phyloP scores from a whole-genome alignment of 139 green algal species.

The Dunaliella sp. region DNA sequence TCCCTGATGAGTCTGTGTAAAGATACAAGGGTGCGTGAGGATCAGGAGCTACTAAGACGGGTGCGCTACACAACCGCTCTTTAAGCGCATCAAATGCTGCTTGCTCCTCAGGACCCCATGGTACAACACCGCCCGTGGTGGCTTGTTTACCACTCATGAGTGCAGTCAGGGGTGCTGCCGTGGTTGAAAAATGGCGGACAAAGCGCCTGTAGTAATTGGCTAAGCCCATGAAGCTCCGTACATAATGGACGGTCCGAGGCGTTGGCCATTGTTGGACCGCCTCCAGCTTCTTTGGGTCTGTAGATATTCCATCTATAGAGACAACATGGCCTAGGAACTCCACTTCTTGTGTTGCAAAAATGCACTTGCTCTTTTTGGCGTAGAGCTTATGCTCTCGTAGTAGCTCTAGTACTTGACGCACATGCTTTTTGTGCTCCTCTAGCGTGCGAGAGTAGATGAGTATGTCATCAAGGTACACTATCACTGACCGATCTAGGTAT shows the following conservation, averaged over 20 bases:
- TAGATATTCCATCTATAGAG: background rate
- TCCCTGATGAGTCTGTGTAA: conserved; percentile 24
- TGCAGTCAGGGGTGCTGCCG: conserved; percentile 28
- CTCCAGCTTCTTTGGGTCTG: background rate
- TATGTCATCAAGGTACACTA: conserved; percentile 60
- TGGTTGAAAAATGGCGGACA: conserved; percentile 15
- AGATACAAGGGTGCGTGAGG: conserved; percentile 16
- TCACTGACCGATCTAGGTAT: conserved; percentile 42
- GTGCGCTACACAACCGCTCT: conserved; percentile 5
- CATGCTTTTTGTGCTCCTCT: conserved; percentile 43
- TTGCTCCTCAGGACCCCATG: conserved; percentile 1
- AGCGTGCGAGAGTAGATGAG: conserved; percentile 38
- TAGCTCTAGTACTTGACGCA: conserved; percentile 29
- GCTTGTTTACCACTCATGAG: conserved; percentile 12
- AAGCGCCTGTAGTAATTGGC: conserved; percentile 41
- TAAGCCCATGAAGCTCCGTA: conserved; percentile 38
- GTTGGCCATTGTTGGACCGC: background rate
- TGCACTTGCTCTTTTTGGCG: conserved; percentile 47
- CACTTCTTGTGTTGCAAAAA: conserved; percentile 26
- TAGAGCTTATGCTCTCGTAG: conserved; percentile 43
- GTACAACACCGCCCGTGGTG: background rate
- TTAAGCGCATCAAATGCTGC: conserved; percentile 16
- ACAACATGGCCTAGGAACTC: conserved; percentile 50
- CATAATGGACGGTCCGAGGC: conserved; percentile 4
- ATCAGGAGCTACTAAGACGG: conserved; percentile 25